Evolutionary conservation across 2,329 filamentous ascomycete species (phyloP).

Genomic region (Botryotinia calthae): DNA sequence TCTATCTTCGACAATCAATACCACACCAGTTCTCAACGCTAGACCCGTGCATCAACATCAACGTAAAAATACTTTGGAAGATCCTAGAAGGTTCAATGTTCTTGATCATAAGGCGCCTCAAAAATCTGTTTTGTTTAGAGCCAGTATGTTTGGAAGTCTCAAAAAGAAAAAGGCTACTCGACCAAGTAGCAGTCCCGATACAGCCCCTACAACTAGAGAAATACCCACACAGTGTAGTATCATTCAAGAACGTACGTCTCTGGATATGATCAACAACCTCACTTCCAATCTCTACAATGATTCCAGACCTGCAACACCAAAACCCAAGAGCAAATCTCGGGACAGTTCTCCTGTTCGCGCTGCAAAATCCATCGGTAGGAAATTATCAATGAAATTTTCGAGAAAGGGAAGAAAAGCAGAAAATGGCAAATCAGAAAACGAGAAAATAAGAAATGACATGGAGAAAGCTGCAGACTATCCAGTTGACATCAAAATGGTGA

Average conservation of each 20-base stretch:
- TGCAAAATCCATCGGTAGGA: neutral
- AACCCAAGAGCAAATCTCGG: neutral
- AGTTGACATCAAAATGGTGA: neutral
- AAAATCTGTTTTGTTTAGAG: neutral
- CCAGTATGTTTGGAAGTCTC: neutral
- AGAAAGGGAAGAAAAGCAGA: neutral
- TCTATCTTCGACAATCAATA: neutral
- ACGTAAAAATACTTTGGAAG: slow-evolving; percentile 3
- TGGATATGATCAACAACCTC: neutral
- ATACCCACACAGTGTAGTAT: neutral
- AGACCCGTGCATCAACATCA: neutral
- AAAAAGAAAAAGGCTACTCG: neutral
- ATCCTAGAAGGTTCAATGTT: slow-evolving; percentile 11
- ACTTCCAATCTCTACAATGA: neutral
- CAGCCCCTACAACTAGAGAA: neutral
- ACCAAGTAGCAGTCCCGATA: neutral
- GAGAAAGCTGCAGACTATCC: neutral
- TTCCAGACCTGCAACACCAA: neutral
- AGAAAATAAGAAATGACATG: neutral
- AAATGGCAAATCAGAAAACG: neutral
- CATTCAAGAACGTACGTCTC: neutral
- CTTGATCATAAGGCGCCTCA: neutral
- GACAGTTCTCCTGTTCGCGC: neutral
- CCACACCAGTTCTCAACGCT: neutral
- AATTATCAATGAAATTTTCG: neutral